phyloP scores from a whole-genome alignment of 2,329 filamentous ascomycete genomes.

The Rutstroemia sydowiana region DNA sequence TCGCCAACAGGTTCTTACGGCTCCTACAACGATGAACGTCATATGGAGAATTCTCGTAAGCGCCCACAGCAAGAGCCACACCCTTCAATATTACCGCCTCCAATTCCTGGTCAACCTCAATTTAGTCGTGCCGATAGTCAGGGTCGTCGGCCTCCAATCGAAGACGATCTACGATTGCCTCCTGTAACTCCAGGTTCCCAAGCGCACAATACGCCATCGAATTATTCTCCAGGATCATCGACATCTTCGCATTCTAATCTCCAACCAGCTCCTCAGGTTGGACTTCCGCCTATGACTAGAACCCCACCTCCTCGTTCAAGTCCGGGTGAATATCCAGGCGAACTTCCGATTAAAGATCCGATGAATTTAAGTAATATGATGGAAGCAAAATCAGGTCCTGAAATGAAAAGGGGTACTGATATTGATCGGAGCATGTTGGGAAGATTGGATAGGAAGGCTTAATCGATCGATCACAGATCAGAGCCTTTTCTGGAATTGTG shows the following conservation, averaged over 20 bases:
- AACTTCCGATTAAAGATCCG: no score
- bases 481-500: neutral
- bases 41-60: conserved; percentile 24
- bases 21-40: conserved; percentile 19
- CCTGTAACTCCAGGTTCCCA: conserved; percentile 26
- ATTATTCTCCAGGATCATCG: conserved; percentile 28
- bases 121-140: conserved; percentile 22
- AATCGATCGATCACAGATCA: conserved; percentile 10
- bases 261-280: conserved; percentile 18
- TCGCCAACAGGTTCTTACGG: conserved; percentile 29
- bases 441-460: conserved; percentile 23
- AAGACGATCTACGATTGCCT: conserved; percentile 29
- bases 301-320: conserved; percentile 28
- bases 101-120: conserved; percentile 27
- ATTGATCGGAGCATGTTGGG: conserved; percentile 29
- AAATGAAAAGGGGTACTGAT: no score
- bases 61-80: conserved; percentile 30
- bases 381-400: conserved; percentile 26
- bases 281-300: conserved; percentile 22
- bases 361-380: conserved; percentile 31
- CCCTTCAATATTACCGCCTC: conserved; percentile 31
- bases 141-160: conserved; percentile 20
- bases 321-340: conserved; percentile 21
- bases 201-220: conserved; percentile 17
- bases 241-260: conserved; percentile 26